These are phyloP conservation scores for Castanopsis chinensis DNA, from an alignment of 306 rosid species.

Conservation along the genomic window DNA sequence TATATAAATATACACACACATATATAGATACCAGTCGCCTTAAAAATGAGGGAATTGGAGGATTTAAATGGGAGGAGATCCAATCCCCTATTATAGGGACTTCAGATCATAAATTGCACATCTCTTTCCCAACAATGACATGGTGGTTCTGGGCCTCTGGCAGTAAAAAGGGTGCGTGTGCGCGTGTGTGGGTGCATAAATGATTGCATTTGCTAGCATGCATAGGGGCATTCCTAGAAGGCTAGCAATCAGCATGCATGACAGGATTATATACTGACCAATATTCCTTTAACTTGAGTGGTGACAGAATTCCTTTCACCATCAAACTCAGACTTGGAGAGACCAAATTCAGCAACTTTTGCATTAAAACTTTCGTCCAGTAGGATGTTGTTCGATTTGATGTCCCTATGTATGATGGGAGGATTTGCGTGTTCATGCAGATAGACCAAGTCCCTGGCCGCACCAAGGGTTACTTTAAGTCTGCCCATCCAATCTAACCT, in stretches of 20 bases:
- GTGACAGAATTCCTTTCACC: constrained; percentile 48
- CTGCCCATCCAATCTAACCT: constrained; percentile 41
- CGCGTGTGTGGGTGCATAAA: too few relatives aligned
- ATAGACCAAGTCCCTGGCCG: constrained; percentile 72
- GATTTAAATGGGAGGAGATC: not conserved
- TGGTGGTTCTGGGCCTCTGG: not conserved
- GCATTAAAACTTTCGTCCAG: constrained; percentile 60
- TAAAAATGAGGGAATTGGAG: too few relatives aligned
- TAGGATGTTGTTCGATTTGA: constrained; percentile 70
- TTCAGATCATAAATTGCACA: not conserved
- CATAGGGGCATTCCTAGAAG: not conserved
- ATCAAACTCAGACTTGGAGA: constrained; percentile 62
- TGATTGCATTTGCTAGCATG: too few relatives aligned
- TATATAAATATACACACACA: too few relatives aligned
- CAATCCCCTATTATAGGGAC: not conserved
- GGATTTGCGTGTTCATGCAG: constrained; percentile 73
- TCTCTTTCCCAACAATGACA: not conserved
- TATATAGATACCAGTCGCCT: not conserved
- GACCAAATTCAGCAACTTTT: constrained; percentile 82
- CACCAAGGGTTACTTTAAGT: constrained; percentile 45
- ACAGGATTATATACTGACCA: constrained; percentile 15
- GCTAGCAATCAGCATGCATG: not conserved
- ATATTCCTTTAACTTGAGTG: constrained; percentile 64
- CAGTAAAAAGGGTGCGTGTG: not conserved
- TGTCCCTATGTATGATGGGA: constrained; percentile 75